Base-by-base conservation (phyloP, 78 protist genomes). In the Dictyostelium discoideum region DNA sequence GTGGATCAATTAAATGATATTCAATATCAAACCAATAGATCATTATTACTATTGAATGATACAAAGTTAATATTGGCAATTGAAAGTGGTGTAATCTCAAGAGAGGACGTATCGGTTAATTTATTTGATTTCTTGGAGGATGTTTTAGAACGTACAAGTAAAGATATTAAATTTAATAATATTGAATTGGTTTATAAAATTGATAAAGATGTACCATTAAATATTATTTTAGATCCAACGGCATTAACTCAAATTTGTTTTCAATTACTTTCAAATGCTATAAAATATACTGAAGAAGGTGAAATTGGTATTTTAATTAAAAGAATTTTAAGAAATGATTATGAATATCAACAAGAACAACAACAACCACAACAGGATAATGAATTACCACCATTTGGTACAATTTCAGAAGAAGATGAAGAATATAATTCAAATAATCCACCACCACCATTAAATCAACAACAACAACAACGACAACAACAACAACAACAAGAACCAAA, bases 261-360 rank as follows among this genome's bases (percentile, higher is more conserved):
- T 60, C 94, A 89, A 48, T 67, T 89, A 67, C 73, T 89, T 63
- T 79, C 65, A 14, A 89, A 89, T 89, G 50, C 94, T 18, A 67
- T 89, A 18, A 89, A 89, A 24, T 89, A 48, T 57, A 89, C 87
- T 11, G 94, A 81, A 48, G 24, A 46, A 22, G 94, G 94, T 39
- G 94, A 89, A n/a, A 81, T 89, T 80, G 94, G 94, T 46, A 57
- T 89, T 26, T 67, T 89, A 11, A 60, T 84, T 37, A 84, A 37
- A 60, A 54, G 5, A 44, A 79, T 60, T 20, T 20, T 20, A 20
- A 20, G 10, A 60, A 13, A 2, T 20, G 69, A 60, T 16, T 14
- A 9, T 9, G 24, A 8, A 26, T 1, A 26, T 18, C 11, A 67
- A 39, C 10, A 46, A 26, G 13, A 69, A 29, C 29, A 39, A 32